These are phyloP conservation scores for Streptanthus diversifolius DNA, from an alignment of 345 rosid genomes.

Conservation along the genomic window DNA sequence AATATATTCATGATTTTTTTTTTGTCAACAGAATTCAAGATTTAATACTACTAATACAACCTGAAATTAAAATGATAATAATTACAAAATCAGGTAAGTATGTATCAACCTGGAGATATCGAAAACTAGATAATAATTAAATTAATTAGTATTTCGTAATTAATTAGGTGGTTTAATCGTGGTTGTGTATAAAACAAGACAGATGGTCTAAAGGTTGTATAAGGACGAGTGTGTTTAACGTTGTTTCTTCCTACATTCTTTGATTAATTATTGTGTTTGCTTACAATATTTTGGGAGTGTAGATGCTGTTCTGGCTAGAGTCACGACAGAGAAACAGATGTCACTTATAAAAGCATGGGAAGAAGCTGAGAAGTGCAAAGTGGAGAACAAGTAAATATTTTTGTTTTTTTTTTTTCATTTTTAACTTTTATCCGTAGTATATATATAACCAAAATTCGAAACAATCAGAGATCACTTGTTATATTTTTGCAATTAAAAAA, in stretches of 20 bases:
- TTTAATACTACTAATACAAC: background rate
- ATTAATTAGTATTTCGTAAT: background rate
- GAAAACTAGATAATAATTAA: background rate
- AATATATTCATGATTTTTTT: background rate
- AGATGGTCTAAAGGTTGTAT: background rate
- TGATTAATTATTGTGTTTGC: conserved; percentile 1
- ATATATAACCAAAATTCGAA: background rate
- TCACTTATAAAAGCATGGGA: conserved; percentile 41
- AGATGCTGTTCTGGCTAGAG: conserved; percentile 40
- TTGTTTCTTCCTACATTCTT: background rate
- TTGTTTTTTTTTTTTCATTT: background rate
- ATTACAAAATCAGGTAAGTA: background rate
- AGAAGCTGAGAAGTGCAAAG: conserved; percentile 38
- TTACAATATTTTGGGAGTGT: conserved; percentile 17
- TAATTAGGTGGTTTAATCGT: background rate
- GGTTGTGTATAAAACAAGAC: background rate
- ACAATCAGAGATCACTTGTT: background rate
- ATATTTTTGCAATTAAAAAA: background rate
- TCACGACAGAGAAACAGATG: conserved; percentile 36
- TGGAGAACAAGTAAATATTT: conserved; percentile 38
- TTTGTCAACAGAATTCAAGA: background rate
- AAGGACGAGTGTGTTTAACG: background rate
- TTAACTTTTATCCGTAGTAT: background rate
- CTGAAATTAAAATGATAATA: background rate
- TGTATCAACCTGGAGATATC: background rate